Percentiles rank a stretch among this genome's conserved stretches.
phyloP scores from a whole-genome alignment of 2,329 filamentous ascomycete genomes.

The Penicillium sp. region DNA sequence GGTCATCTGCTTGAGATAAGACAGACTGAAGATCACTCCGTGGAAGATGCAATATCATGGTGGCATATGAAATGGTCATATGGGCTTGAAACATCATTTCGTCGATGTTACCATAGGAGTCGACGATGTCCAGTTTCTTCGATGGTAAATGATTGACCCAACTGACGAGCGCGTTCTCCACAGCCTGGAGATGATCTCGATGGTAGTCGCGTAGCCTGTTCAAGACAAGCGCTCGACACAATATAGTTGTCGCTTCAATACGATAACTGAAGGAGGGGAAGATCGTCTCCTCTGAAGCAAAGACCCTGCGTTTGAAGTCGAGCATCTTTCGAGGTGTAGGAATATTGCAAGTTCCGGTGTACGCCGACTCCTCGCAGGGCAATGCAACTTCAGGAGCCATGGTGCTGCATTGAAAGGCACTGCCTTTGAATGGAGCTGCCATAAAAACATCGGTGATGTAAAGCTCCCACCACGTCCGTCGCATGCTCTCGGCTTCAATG shows the following conservation, averaged over 20 bases:
- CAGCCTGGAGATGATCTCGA: constrained; percentile 58
- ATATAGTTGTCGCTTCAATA: constrained; percentile 72
- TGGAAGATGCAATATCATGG: constrained; percentile 73
- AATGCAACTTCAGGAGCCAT: constrained; percentile 66
- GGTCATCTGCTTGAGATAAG: constrained; percentile 24
- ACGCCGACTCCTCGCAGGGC: constrained; percentile 73
- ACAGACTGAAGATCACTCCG: constrained; percentile 62
- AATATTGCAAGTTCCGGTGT: constrained; percentile 50
- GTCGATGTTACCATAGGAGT: constrained; percentile 68
- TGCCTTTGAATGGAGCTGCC: constrained; percentile 58
- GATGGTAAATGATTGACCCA: constrained; percentile 76
- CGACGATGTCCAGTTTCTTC: constrained; percentile 66
- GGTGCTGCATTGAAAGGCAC: constrained; percentile 64
- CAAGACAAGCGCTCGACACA: constrained; percentile 66
- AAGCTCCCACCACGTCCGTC: constrained; percentile 83
- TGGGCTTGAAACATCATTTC: constrained; percentile 53
- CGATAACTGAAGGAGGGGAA: constrained; percentile 85
- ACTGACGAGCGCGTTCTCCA: constrained; percentile 59
- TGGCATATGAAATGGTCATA: constrained; percentile 42
- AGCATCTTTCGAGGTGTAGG: constrained; percentile 58
- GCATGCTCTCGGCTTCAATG: constrained; percentile 75
- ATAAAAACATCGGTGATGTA: constrained; percentile 78
- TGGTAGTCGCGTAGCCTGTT: constrained; percentile 40
- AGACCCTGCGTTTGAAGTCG: constrained; percentile 61
- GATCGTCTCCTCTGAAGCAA: constrained; percentile 60